Evolutionary conservation across 805 yeast species (phyloP), one percentile per base, ranked within the genome.

Genomic region (Deakozyma indianensis): DNA sequence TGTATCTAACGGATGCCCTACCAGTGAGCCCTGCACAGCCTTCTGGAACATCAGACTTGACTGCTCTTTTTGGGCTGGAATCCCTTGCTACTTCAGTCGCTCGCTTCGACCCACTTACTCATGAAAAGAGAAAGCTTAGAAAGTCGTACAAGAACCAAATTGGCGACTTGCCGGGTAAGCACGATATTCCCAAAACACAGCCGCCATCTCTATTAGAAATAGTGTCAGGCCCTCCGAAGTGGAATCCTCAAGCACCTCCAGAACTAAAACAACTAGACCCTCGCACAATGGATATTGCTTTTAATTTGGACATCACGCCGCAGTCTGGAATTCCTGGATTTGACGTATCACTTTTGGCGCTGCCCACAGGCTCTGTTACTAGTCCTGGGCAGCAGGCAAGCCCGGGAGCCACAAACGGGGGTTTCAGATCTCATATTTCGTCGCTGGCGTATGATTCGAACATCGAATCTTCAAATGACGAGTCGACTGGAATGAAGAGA

Each of bases 141-240:
- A 92, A 92, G 63, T 86, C 96, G 0, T 92, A 92, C 65, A 92
- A 92, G 61, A 87, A 88, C 51, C 97, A 90, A 59, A 82, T 92
- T 14, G 70, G 74, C 32, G 96, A 88, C 53, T 66, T 92, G 23
- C 83, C 95, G 0, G 96, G 75, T 52, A 52, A 68, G 61, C 61
- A 69, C 57, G 51, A 65, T 49, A 56, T 67, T 48, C 67, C 71
- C 46, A 45, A 56, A 3, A 54, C 58, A 3, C 57, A 53, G 29
- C 49, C 45, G 11, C 51, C 51, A 56, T 50, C 55, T 9, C 52
- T 59, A 23, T 49, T 51, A 41, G 53, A 51, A 16, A 49, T 53
- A 22, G 61, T 61, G 4, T 45, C 52, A 3, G 50, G 48, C 47
- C 56, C 60, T 5, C 53, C 53, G 9, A 41, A 47, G 15, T 42